Evolutionary conservation across 805 yeast genomes (phyloP).

Genomic region (Pichia phayaonensis): DNA sequence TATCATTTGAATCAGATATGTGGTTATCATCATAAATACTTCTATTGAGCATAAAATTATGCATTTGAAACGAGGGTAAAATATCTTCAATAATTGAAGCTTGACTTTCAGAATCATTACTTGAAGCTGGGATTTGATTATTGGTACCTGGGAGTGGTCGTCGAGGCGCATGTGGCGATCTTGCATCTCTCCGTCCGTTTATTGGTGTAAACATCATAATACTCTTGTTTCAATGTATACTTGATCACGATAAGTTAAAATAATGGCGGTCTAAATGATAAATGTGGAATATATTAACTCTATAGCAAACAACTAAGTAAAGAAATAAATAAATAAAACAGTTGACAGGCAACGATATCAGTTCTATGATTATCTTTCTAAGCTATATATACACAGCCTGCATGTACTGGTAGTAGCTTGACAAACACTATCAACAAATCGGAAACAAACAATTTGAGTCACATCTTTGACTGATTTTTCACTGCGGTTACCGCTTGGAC

Average conservation of each 20-base stretch:
- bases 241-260: too few species aligned
- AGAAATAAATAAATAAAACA: too few species aligned
- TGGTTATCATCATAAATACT: conserved; percentile 5
- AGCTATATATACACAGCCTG: neutral
- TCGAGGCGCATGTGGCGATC: too few species aligned
- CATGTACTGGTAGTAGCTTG: neutral
- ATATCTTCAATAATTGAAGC: conserved; percentile 32
- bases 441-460: neutral
- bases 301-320: too few species aligned
- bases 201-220: neutral
- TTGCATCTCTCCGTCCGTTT: neutral
- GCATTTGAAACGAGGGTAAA: conserved; percentile 65
- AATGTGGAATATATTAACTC: neutral
- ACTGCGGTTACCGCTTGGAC: too few species aligned
- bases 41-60: conserved; percentile 32
- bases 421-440: too few species aligned
- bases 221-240: too few species aligned
- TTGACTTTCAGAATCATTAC: neutral
- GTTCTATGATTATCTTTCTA: neutral
- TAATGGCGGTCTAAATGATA: too few species aligned
- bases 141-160: neutral
- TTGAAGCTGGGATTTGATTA: neutral
- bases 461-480: neutral
- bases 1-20: neutral
- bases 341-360: neutral